Evolutionary conservation across 768 basidiomycete species (phyloP), one percentile per base, ranked within the genome.

Genomic region (Lanmaoa pseudosensibilis): DNA sequence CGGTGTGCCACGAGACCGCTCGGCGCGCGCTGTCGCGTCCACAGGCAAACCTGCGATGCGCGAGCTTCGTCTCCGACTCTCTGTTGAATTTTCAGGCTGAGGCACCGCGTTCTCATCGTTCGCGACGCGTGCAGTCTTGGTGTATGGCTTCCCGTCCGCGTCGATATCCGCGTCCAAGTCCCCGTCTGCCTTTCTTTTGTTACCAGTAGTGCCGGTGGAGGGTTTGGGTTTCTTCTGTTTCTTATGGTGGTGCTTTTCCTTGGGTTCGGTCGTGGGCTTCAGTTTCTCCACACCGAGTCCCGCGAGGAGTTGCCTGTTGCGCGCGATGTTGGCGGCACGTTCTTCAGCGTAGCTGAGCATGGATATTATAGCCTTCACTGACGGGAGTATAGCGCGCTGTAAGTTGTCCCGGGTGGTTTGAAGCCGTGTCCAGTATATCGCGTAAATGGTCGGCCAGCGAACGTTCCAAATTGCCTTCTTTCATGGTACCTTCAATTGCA

Each of bases 11-110:
- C 60, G 68, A 30, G 63, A 66, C 27, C 73, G 75, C 58, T 85
- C 53, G 36, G 57, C 82, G 23, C 69, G 73, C 5, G 2, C 9
- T 3, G 34, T 66, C 78, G 67, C 88, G 86, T 69, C 87, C 77
- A 4, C 68, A 15, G 65, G 70, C 62, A 84, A 87, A 1, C 83
- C 85, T 4, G 78, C 75, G 58, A 85, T 85, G 48, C 91, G 80
- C 43, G 80, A 74, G 66, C 90, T 92, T 50, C 92, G 77, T n/a
- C 91, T 82, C 52, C 78, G 62, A 11, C 75, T 76, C 39, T 56
- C 59, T 2, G 44, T 11, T 5, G 37, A 25, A 2, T 4, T 49
- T 8, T 15, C 51, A 0, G 4, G 30, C 2, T 9, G 40, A 2
- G 63, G 58, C n/a, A 30, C 40, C 49, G 32, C 37, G 48, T 69